Evolutionary conservation across 257 asterid species (phyloP), one percentile per base, ranked within the genome.

Genomic region (Lavandula angustifolia): DNA sequence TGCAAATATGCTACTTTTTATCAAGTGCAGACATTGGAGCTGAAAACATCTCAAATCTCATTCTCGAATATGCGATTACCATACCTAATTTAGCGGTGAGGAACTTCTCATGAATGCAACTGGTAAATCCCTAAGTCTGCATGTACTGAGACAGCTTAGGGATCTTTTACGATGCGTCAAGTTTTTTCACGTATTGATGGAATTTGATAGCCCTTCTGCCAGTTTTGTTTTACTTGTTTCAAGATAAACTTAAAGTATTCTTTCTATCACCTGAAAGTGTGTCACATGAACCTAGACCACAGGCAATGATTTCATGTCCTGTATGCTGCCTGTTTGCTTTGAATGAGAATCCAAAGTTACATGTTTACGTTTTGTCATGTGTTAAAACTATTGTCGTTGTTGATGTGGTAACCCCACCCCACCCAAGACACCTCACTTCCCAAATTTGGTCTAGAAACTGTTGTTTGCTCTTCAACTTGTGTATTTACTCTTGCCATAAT

Each of bases 11-110:
- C 59, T 44, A 13, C 66, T 71, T 60, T 67, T 55, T 52, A 60
- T 67, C 72, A 57, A 54, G 56, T 69, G 84, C 89, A 89, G 97
- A 73, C 62, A 62, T 62, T 38, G 79, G 75, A 78, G 82, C 70
- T 52, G 88, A 69, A 53, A 52, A 57, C 65, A 75, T 89, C 70
- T 85, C 99, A 77, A 81, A 76, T 63, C 69, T 77, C 76, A 87
- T 92, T 73, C 82, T 37, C 12, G 67, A 75, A 71, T 89, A 82
- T 69, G 78, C 84, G 47, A 70, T 69, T 71, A 76, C 79, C 89
- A 76, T 80, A 58, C 88, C 94, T 48, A 78, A 81, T 74, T 76
- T 78, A 70, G 76, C 75, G 87, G 97, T 90, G 82, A 87, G 95
- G 80, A 83, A 80, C 80, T 82, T 84, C 77, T 82, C 78, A 73